Base-by-base conservation (phyloP, 2,329 filamentous ascomycete species). In the Monilinia fructigena region DNA sequence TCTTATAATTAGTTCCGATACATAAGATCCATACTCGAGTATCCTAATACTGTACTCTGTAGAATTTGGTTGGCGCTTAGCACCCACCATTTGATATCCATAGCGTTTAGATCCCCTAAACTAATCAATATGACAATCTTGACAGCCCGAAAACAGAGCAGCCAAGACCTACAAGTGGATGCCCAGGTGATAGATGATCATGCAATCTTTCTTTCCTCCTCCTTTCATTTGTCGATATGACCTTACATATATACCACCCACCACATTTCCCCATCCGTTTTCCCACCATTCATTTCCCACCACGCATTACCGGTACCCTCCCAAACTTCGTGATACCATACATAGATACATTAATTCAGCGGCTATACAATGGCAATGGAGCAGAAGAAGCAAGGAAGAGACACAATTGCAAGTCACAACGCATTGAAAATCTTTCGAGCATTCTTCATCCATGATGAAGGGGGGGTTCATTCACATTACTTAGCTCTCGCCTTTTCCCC, bases 161-260 rank as follows among this genome's bases (percentile, higher is more conserved):
- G 56, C 56, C 56, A 60, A 60, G 28, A 28, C 56, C 56, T 60
- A 48, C 5, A 35, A 18, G 56, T 60, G 56, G 56, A 60, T 28
- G 28, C 28, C 28, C 28, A 28, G 28, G 28, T 28, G 28, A 3
- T 28, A 28, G 28, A 28, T 60, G 23, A 35, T 35, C 26, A 47
- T n/a, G 40, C n/a, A 31, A 59, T 31, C 18, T n/a, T 47, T 20
- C 8, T 50, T 20, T 11, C 10, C n/a, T 11, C 11, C 31, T 23
- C 35, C 26, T 35, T 48, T 59, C 26, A 18, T 47, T 40, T 40
- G 38, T 40, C 38, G 10, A 40, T 35, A 35, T 35, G 6, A 7
- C 31, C 31, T 5, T 35, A 35, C 7, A 1, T 8, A 28, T 28
- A 35, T 35, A 7, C 5, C 5, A 40, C 47, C 26, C 28, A 40